Percentiles rank a stretch among this genome's conserved stretches.
Evolutionary conservation across 768 basidiomycete genomes (phyloP).

Genomic region (Ramaria rubella): DNA sequence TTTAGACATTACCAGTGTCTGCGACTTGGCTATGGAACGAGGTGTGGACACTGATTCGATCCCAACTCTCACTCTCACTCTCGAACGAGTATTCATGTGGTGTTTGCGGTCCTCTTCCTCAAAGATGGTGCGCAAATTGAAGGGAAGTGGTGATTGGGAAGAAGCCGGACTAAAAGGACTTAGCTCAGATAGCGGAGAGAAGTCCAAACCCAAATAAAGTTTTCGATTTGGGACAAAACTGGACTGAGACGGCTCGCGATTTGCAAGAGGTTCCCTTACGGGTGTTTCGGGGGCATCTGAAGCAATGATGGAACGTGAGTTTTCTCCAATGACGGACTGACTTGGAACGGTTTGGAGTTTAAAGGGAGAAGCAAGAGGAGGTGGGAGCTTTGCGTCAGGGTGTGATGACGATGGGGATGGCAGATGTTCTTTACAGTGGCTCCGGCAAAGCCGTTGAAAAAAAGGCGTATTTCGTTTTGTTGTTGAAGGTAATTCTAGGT

Average conservation of each 20-base stretch:
- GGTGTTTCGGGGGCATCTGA: not conserved
- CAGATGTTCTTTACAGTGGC: not conserved
- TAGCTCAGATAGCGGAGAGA: not conserved
- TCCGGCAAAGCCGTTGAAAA: not conserved
- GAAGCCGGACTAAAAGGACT: not conserved
- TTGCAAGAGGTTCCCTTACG: not conserved
- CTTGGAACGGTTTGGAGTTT: not conserved
- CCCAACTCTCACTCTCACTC: not conserved
- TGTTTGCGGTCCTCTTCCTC: conserved; percentile 1
- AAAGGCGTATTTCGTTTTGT: not conserved
- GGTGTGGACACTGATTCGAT: too few relatives aligned
- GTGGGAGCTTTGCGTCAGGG: not conserved
- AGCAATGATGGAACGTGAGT: not conserved
- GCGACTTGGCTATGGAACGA: not conserved
- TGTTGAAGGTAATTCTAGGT: not conserved
- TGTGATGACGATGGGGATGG: not conserved
- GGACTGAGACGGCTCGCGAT: not conserved
- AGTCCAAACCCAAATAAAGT: not conserved
- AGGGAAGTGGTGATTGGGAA: not conserved
- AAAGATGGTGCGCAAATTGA: not conserved
- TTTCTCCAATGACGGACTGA: not conserved
- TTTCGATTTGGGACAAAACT: not conserved
- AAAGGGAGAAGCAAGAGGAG: not conserved
- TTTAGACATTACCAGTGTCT: not conserved
- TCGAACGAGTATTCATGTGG: not conserved